Base-by-base conservation (phyloP, 768 basidiomycete genomes). In the Melanogaster broomeanus region DNA sequence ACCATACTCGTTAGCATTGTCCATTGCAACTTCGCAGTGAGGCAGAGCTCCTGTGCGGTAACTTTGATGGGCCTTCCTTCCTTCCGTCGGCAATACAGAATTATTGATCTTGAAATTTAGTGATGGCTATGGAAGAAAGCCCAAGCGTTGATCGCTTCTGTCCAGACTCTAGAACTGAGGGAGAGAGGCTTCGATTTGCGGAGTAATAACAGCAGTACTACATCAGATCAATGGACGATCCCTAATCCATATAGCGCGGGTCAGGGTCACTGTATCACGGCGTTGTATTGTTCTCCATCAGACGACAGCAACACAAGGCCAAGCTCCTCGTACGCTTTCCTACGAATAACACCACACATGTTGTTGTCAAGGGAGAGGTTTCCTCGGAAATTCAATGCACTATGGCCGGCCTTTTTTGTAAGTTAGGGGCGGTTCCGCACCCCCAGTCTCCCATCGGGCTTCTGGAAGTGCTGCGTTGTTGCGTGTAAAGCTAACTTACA, bases 101-200 rank as follows among this genome's bases (percentile, higher is more conserved):
- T 49, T 41, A 38, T 53, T 43, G 46, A 49, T 28, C 24, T 30
- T 63, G 51, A 58, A 58, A 63, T 63, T 66, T 52, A 55, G 49
- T 64, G 52, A 61, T 61, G 34, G 55, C 28, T 61, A 65, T 66
- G 63, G 63, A 66, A 55, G 59, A 52, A 48, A 15, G 41, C 13
- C 21, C 21, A 15, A 16, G 25, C n/a, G 8, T 27, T 42, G 41
- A 42, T 25, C 16, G 40, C 13, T 42, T 25, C 6, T 27, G 19
- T 3, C 10, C 41, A 25, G 41, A 28, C 41, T 42, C 24, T 42
- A 13, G 41, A 25, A 3, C n/a, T 21, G 40, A 34, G 16, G 18
- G 28, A 13, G 28, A 16, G 24, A 42, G 8, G 56, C 53, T 58
- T 61, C 64, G 61, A 61, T 63, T 59, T 65, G 63, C 54, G 63